Evolutionary conservation across 208 protist genomes (phyloP), one percentile per base, ranked within the genome.

Genomic region (Leptomonas seymouri): DNA sequence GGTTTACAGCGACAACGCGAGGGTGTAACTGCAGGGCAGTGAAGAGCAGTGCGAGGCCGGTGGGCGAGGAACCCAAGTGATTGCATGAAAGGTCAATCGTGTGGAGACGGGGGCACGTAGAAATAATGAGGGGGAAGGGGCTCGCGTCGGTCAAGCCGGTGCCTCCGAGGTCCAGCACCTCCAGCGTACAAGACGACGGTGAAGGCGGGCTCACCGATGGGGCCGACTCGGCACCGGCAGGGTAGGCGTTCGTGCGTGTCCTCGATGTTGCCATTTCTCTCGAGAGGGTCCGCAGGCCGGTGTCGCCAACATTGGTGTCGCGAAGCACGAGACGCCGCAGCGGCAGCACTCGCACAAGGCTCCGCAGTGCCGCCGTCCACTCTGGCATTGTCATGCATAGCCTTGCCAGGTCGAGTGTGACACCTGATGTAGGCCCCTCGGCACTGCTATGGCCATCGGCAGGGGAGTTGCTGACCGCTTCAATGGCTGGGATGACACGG

Each of bases 21-120:
- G 56, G 50, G 65, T 93, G 87, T n/a, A 74, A 48, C 21, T 55
- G 61, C 54, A 85, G 50, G 4, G 74, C 74, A 20, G 59, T 70
- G 49, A 74, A 87, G 7, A 86, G 58, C 28, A 78, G 25, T 2
- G 77, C 36, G 1, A 90, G 44, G 7, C 71, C 70, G 8, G 42
- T 54, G 3, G 71, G 58, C 15, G 41, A 65, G 23, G 68, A 53
- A 25, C 87, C 84, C n/a, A 89, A 39, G 44, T 67, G 65, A 59
- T 93, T 93, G 48, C 60, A 39, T 3, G 87, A 81, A 4, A 93
- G 30, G 68, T 86, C 63, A 20, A 93, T 51, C 15, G 49, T 27
- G 20, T 25, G 45, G 18, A 93, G 57, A 23, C 57, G 66, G 5
- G 75, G 57, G 11, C 79, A 68, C 23, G 76, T 60, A 11, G 59